Evolutionary conservation across 2,329 filamentous ascomycete genomes (phyloP), one percentile per base, ranked within the genome.

Genomic region (Cladophialophora psammophila): DNA sequence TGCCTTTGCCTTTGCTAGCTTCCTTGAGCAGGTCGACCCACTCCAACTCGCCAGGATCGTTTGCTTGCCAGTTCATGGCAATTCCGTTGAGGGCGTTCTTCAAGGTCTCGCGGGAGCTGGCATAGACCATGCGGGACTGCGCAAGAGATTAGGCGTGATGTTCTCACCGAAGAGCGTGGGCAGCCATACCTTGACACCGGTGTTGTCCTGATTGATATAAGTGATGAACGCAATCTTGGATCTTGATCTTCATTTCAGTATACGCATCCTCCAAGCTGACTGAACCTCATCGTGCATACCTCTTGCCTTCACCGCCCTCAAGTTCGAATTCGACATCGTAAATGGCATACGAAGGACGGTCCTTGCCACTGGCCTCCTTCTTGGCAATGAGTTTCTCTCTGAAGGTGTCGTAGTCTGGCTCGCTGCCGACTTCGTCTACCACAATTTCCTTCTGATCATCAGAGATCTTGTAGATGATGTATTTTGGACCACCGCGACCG

Each of bases 151-250:
- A 57, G 64, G 73, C 38, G 60, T 64, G 69, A 34, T 75, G 69
- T 58, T 54, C 59, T 54, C 58, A n/a, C 8, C 38, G 18, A 18
- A 18, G 20, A 8, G 32, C 10, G 20, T 34, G 18, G 26, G 18
- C 48, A 48, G 20, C 50, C 56, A 58, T 69, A 73, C 72, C 71
- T 74, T 74, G 64, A 74, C 71, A 57, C 66, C 68, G 48, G 72
- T 74, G 50, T 60, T 59, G 67, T 73, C 72, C 63, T 74, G 72
- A 64, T 74, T 71, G 69, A 73, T 73, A 64, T 73, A 74, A 55
- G 72, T 82, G 72, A 84, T 83, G 78, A 84, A 84, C 65, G 82
- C 75, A 71, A 84, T 84, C 77, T 84, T 84, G 78, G 77, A 82
- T 74, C 82, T 83, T 61, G 0, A 36, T 59, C 56, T 18, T 32